These are phyloP conservation scores for Macadamia tetraphylla DNA, from an alignment of 164 flowering plant genomes.

Conservation along the genomic window DNA sequence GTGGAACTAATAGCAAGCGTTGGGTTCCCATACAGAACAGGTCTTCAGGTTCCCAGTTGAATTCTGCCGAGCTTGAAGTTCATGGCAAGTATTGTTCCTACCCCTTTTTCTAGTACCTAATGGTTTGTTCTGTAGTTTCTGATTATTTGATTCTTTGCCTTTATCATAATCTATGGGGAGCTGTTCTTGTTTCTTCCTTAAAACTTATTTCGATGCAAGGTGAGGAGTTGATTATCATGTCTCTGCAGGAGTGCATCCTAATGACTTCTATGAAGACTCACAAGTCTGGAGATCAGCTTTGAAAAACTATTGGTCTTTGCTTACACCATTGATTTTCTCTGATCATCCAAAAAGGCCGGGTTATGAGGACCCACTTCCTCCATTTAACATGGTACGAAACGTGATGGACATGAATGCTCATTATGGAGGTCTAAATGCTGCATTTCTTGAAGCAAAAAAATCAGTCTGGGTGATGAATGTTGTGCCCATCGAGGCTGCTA, in stretches of 20 bases:
- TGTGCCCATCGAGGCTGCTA: slow-evolving; percentile 51
- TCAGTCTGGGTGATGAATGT: slow-evolving; percentile 98
- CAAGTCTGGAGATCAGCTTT: slow-evolving; percentile 63
- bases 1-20: slow-evolving; percentile 71
- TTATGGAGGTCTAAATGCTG: slow-evolving; percentile 89
- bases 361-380: slow-evolving; percentile 96
- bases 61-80: slow-evolving; percentile 53
- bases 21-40: slow-evolving; percentile 36
- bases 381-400: slow-evolving; percentile 91
- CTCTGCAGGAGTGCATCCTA: slow-evolving; percentile 65
- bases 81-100: slow-evolving; percentile 69
- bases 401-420: slow-evolving; percentile 97
- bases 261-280: slow-evolving; percentile 64
- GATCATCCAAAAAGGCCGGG: slow-evolving; percentile 99
- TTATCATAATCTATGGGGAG: background rate
- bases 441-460: slow-evolving; percentile 64
- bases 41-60: slow-evolving; percentile 53
- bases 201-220: background rate
- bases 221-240: slow-evolving; percentile 12
- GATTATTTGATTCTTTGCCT: background rate
- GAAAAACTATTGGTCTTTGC: slow-evolving; percentile 88
- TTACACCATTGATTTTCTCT: slow-evolving; percentile 91
- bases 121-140: background rate
- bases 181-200: background rate
- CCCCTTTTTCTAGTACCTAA: slow-evolving; percentile 5